These are phyloP conservation scores for Gomphus sp. DNA, from an alignment of 1,284 basidiomycete species.

Conservation along the genomic window DNA sequence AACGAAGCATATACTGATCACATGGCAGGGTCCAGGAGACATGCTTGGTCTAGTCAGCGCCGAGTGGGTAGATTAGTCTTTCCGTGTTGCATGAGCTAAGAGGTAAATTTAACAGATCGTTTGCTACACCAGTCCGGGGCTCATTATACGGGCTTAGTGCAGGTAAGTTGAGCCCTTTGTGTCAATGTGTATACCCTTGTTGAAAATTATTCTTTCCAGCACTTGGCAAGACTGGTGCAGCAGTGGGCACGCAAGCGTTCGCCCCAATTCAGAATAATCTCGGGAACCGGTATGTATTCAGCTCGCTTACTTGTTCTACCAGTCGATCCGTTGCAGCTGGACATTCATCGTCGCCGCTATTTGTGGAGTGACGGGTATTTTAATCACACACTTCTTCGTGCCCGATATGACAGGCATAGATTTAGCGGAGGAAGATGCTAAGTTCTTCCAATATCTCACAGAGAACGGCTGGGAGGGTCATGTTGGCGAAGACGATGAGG, in stretches of 20 bases:
- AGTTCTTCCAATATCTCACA: slow-evolving; percentile 50
- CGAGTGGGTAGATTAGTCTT: slow-evolving; percentile 35
- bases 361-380: slow-evolving; percentile 50
- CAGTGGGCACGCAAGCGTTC: slow-evolving; percentile 69
- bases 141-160: slow-evolving; percentile 62
- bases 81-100: background rate
- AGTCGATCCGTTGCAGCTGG: slow-evolving; percentile 32
- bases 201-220: slow-evolving; percentile 31
- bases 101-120: slow-evolving; percentile 33
- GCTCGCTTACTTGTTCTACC: background rate
- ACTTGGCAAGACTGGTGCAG: slow-evolving; percentile 69
- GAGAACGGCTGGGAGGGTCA: slow-evolving; percentile 60
- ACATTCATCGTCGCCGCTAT: slow-evolving; percentile 68
- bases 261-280: slow-evolving; percentile 64
- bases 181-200: background rate
- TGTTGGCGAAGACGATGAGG: slow-evolving; percentile 48
- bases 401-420: slow-evolving; percentile 63
- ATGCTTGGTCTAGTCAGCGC: slow-evolving; percentile 62
- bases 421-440: slow-evolving; percentile 56
- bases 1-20: background rate
- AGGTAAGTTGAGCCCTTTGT: slow-evolving; percentile 1
- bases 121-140: slow-evolving; percentile 59
- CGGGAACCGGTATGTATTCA: slow-evolving; percentile 41
- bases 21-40: slow-evolving; percentile 56
- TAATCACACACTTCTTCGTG: slow-evolving; percentile 62